Evolutionary conservation across 768 basidiomycete species (phyloP), one percentile per base, ranked within the genome.

Genomic region (Clavulina sp.): DNA sequence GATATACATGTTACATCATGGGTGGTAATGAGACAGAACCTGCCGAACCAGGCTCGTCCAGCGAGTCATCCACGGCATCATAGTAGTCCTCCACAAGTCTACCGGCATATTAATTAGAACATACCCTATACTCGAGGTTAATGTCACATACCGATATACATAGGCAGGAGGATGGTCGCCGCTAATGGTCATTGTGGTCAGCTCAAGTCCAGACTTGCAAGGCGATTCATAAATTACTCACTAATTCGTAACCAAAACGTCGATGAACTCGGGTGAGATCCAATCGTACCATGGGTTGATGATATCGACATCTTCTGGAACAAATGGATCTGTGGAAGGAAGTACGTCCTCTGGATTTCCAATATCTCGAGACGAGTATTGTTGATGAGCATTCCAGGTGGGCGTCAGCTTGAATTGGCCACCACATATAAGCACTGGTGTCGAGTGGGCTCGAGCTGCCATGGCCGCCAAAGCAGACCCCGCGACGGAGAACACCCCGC

Each of bases 391-490:
- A 64, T 87, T 85, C 83, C 87, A 91, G 26, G 81, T 65, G 5
- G 91, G 92, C 4, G 89, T 92, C 57, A 97, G 70, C 63, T 99
- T 99, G 69, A 91, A 99, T 65, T 95, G 91, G 2, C 93, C 95
- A 2, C 87, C 83, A 60, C 86, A 88, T 9, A 95, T 84, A 33
- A 93, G 84, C 41, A 96, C 84, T 0, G 89, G 89, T 19, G 87
- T 91, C 59, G 82, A 78, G 67, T 95, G 89, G 28, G 80, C 83
- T 52, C 78, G 78, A 32, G 92, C 92, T 46, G 91, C 89, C 23
- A 82, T 77, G 3, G 85, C 87, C 1, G 81, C 85, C 40, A 91
- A 70, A 18, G 89, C 73, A 1, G 87, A 83, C 19, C 92, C 92
- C 0, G 84, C 75, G 41, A 85, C 75, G 16, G 86, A 84, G 64